Percentiles rank a stretch among this genome's conserved stretches.
Evolutionary conservation across 2,329 filamentous ascomycete genomes (phyloP).

Genomic region (Xylariaceae sp.): DNA sequence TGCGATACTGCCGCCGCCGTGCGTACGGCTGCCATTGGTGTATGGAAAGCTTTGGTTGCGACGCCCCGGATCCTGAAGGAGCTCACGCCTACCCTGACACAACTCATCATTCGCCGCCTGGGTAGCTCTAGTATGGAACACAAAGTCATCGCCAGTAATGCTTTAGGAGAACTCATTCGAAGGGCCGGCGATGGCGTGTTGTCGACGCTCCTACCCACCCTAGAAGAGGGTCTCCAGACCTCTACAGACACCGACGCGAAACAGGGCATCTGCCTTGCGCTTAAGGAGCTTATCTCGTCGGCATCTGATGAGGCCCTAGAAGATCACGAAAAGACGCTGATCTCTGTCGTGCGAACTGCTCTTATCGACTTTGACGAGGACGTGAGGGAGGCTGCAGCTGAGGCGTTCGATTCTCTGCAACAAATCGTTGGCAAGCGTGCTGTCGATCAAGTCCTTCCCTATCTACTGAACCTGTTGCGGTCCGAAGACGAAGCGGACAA

Average conservation of each 20-base stretch:
- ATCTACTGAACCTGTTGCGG: constrained; percentile 83
- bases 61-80: constrained; percentile 91
- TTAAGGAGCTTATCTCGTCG: constrained; percentile 88
- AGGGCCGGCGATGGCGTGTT: constrained; percentile 94
- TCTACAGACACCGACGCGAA: constrained; percentile 89
- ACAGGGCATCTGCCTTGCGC: constrained; percentile 94
- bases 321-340: constrained; percentile 91
- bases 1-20: constrained; percentile 94
- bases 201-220: constrained; percentile 78
- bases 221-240: constrained; percentile 84
- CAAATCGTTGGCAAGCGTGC: constrained; percentile 90
- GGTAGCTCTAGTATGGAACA: constrained; percentile 98
- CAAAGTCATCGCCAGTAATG: constrained; percentile 97
- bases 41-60: constrained; percentile 96
- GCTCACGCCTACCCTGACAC: constrained; percentile 87
- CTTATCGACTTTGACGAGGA: constrained; percentile 85
- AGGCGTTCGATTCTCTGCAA: constrained; percentile 94
- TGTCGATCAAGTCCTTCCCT: constrained; percentile 90
- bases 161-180: constrained; percentile 90
- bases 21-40: constrained; percentile 79
- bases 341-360: constrained; percentile 88
- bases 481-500: constrained; percentile 85
- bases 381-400: constrained; percentile 90
- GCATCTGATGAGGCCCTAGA: constrained; percentile 85
- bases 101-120: constrained; percentile 88